phyloP scores from a whole-genome alignment of 768 basidiomycete species.

The Calocera cornea region DNA sequence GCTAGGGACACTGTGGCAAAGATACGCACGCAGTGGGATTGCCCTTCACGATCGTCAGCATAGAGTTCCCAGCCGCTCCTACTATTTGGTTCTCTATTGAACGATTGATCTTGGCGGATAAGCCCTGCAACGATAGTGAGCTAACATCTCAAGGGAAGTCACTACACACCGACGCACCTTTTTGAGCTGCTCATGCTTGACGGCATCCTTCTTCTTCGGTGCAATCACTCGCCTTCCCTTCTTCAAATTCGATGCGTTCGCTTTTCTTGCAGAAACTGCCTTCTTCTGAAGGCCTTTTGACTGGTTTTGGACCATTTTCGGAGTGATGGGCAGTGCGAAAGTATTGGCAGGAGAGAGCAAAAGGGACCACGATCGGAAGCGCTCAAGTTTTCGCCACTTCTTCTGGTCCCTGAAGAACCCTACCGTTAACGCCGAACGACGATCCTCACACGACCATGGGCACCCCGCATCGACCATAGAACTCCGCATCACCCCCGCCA shows the following conservation, averaged over 20 bases:
- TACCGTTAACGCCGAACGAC: neutral
- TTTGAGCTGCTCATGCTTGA: neutral
- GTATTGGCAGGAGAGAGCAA: neutral
- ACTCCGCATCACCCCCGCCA: neutral
- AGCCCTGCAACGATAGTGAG: neutral
- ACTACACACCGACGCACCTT: neutral
- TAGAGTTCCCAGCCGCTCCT: neutral
- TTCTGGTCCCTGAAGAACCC: neutral
- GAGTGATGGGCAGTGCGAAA: neutral
- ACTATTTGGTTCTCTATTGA: neutral
- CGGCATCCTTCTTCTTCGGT: constrained; percentile 1
- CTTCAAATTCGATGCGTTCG: neutral
- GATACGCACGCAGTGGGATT: neutral
- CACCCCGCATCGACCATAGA: neutral
- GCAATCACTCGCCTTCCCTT: neutral
- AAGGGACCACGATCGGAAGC: neutral
- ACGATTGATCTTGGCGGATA: neutral
- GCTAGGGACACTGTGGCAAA: neutral
- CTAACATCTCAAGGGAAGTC: neutral
- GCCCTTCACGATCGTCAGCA: neutral
- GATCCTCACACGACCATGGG: neutral
- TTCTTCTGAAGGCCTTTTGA: constrained; percentile 1
- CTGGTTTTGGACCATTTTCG: neutral
- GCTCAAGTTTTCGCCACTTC: neutral
- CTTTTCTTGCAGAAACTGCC: neutral